These are phyloP conservation scores for Dipodascus albidus DNA, from an alignment of 805 yeast species.

Conservation along the genomic window DNA sequence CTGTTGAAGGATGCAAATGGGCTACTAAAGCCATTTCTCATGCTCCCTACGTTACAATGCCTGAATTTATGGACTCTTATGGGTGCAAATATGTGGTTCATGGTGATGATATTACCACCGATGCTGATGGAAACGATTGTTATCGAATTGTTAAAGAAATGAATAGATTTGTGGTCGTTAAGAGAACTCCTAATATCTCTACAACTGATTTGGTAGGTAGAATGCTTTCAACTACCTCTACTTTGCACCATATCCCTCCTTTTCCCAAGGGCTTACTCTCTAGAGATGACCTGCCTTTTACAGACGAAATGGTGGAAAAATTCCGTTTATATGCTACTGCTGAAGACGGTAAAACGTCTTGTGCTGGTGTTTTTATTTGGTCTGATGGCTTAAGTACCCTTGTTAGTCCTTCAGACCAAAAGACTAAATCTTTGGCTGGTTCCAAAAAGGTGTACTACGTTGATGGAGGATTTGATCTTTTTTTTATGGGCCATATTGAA, in stretches of 20 bases:
- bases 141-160: slow-evolving; percentile 71
- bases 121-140: slow-evolving; percentile 91
- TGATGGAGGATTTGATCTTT: slow-evolving; percentile 83
- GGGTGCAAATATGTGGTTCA: slow-evolving; percentile 90
- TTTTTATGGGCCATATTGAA: slow-evolving; percentile 87
- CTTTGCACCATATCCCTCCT: slow-evolving; percentile 39
- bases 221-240: slow-evolving; percentile 52
- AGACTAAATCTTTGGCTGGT: slow-evolving; percentile 7
- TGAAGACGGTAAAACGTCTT: slow-evolving; percentile 43
- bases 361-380: slow-evolving; percentile 45
- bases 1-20: slow-evolving; percentile 90
- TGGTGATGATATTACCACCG: slow-evolving; percentile 96
- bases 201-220: slow-evolving; percentile 93
- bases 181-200: slow-evolving; percentile 85
- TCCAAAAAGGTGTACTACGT: slow-evolving; percentile 35
- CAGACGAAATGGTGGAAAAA: slow-evolving; percentile 29
- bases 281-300: slow-evolving; percentile 20
- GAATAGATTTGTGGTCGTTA: slow-evolving; percentile 85
- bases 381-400: slow-evolving; percentile 21
- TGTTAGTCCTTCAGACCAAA: slow-evolving; percentile 12
- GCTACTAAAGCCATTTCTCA: slow-evolving; percentile 52
- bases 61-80: slow-evolving; percentile 59
- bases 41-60: slow-evolving; percentile 93
- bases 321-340: slow-evolving; percentile 51
- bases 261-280: slow-evolving; percentile 18